These are phyloP conservation scores for Nakazawaea ishiwadae DNA, from an alignment of 805 yeast genomes.

Conservation along the genomic window DNA sequence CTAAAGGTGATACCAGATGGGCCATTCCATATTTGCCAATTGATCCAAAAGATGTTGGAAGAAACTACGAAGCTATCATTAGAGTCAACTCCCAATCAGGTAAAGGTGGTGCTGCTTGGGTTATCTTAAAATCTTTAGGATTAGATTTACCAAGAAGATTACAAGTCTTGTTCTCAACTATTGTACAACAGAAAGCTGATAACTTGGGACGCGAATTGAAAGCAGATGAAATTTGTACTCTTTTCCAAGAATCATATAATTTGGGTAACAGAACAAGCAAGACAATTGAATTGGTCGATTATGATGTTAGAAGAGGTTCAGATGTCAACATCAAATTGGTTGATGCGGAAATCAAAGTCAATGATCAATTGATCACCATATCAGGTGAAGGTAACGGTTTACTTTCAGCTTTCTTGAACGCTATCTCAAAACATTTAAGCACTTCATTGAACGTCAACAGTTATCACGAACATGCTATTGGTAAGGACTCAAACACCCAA, in stretches of 20 bases:
- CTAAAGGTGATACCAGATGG: conserved; percentile 52
- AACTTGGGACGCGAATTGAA: conserved; percentile 63
- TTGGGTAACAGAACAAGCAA: conserved; percentile 31
- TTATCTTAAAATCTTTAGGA: conserved; percentile 63
- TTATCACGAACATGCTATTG: conserved; percentile 71
- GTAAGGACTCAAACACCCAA: conserved; percentile 63
- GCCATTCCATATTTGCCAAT: conserved; percentile 72
- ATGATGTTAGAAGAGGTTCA: conserved; percentile 28
- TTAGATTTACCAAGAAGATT: conserved; percentile 68
- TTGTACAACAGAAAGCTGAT: conserved; percentile 65
- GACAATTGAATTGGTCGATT: conserved; percentile 34
- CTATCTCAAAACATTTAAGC: conserved; percentile 48
- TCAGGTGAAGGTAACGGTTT: conserved; percentile 75
- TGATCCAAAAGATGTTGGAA: conserved; percentile 78
- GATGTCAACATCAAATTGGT: conserved; percentile 36
- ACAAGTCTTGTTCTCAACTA: conserved; percentile 62
- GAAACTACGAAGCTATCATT: conserved; percentile 77
- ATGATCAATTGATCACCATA: conserved; percentile 29
- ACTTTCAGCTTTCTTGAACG: conserved; percentile 67
- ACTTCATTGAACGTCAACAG: conserved; percentile 56
- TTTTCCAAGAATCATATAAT: conserved; percentile 56
- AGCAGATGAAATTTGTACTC: conserved; percentile 55
- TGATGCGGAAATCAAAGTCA: conserved; percentile 34
- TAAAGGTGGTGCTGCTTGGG: conserved; percentile 87
- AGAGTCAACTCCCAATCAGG: conserved; percentile 86